Base-by-base conservation (phyloP, 495 filamentous ascomycete species). In the Alectoria sarmentosa region DNA sequence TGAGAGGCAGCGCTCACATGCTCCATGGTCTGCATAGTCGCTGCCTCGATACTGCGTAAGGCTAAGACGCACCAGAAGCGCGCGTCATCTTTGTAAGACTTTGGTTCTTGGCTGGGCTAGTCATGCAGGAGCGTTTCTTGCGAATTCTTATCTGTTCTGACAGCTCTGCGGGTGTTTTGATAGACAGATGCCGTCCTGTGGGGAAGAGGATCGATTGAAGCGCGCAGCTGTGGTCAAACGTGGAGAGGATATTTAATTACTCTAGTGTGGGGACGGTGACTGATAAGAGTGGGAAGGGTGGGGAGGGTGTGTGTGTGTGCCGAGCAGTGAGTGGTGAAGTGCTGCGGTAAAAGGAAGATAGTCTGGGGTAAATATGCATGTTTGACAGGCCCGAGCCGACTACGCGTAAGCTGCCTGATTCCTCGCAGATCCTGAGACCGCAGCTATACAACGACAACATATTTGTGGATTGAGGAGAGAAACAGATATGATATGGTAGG, bases 291-390 rank as follows among this genome's bases (percentile, higher is more conserved):
- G 48, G 48, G 48, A 14, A 28, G 32, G 28, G 28, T 54, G 49
- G n/a, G n/a, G n/a, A n/a, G n/a, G n/a, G n/a, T n/a, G 49, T 32
- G 26, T 28, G 49, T 32, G 49, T 54, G 48, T 3, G 26, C 3
- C 5, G 28, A 34, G 4, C 52, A 55, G 52, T 55, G 52, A 55
- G 30, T 34, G 52, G 52, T 55, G 52, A 55, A 55, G 52, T 21
- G 13, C 23, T 54, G 49, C 46, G 23, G 46, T 23, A 49, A 28
- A 28, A 28, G 36, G n/a, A 54, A 30, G 14, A 19, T 54, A 7
- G 15, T 55, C 52, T 55, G 52, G 52, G 52, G 52, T 55, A 55
- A 55, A 55, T 55, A 55, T 55, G 28, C 30, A 34, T 8, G 28
- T 34, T 52, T 3, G 23, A 34, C 30, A 30, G 52, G 52, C 1